A percentile compares a stretch with the other conserved stretches of the same genome.
These are phyloP conservation scores for Mycena polygramma DNA, from an alignment of 768 basidiomycete genomes.

Conservation along the genomic window DNA sequence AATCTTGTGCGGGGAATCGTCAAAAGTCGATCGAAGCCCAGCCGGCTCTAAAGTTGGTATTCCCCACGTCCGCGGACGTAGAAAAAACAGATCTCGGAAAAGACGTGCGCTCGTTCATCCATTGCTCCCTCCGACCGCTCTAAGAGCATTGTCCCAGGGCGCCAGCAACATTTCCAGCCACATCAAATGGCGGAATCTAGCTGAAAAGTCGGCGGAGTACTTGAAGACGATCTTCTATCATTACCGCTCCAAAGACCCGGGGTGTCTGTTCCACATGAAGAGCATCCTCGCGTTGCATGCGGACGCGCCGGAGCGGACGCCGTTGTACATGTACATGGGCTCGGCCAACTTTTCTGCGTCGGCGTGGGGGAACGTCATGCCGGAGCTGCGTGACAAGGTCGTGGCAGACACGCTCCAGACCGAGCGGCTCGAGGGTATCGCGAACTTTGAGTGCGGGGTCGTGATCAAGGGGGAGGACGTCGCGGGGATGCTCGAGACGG, in stretches of 20 bases:
- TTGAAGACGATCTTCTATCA: conserved; percentile 4
- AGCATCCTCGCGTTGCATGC: conserved; percentile 14
- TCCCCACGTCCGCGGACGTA: conserved; percentile 7
- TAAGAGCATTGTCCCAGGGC: background rate
- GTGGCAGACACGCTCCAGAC: background rate
- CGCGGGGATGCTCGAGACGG: conserved; percentile 23
- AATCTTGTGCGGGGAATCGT: conserved; percentile 18
- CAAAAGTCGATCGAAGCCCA: conserved; percentile 10
- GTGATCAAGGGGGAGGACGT: conserved; percentile 11
- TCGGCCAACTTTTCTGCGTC: conserved; percentile 14
- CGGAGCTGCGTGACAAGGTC: background rate
- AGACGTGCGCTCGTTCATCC: background rate
- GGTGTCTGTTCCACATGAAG: conserved; percentile 15
- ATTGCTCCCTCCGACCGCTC: background rate
- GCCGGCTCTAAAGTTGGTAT: conserved; percentile 15
- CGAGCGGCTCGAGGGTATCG: background rate
- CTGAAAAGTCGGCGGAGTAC: background rate
- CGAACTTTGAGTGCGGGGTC: conserved; percentile 21
- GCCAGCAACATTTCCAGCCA: conserved; percentile 1
- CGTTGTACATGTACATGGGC: conserved; percentile 14
- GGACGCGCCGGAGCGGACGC: background rate
- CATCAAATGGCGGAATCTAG: conserved; percentile 1
- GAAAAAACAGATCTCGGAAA: no score
- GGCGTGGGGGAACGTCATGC: conserved; percentile 17
- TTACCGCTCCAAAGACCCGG: background rate